Base-by-base conservation (phyloP, 1,284 basidiomycete species). In the Cutaneotrichosporon sp. region DNA sequence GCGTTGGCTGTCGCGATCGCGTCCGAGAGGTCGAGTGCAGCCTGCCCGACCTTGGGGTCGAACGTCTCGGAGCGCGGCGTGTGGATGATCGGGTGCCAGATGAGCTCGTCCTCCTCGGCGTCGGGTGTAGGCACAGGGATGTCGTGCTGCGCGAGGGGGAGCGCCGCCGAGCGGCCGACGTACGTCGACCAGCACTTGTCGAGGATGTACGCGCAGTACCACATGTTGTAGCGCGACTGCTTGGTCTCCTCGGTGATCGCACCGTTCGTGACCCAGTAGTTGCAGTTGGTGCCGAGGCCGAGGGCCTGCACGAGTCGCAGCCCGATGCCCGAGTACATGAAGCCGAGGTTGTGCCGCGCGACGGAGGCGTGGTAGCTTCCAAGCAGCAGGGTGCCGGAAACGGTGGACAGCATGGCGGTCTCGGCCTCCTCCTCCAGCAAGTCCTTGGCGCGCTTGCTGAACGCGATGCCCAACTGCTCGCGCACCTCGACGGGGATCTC, bases 131-230 rank as follows among this genome's bases (percentile, higher is more conserved):
- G 64, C 2, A 63, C 53, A 7, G 64, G 61, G 11, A 69, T 65
- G 33, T 72, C 70, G 58, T 70, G 58, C 43, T 57, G 43, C 24
- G 56, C 58, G n/a, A 65, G n/a, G 1, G 52, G 38, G 24, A 68
- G 60, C 9, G 63, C 64, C 0, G 67, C 58, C 3, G 60, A 65
- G 4, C 72, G 64, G 1, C 72, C 72, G 31, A 72, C 68, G 42
- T 72, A 71, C 13, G 67, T 64, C 20, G 62, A 63, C 72, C 72
- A 74, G 42, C 69, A 73, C 72, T 71, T 69, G 65, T 67, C 69
- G 36, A 70, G 70, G 20, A 67, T 51, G 56, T 71, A 70, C 14
- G 55, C 52, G 20, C 67, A 64, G 56, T 63, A 72, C 62, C 73
- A 69, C 10, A 65, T 58, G 10, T 67, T 57, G 55, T 74, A 71